A percentile compares a stretch with the other conserved stretches of the same genome.
Evolutionary conservation across 2,329 filamentous ascomycete species (phyloP).

Genomic region (Chaetothyriales sp.): DNA sequence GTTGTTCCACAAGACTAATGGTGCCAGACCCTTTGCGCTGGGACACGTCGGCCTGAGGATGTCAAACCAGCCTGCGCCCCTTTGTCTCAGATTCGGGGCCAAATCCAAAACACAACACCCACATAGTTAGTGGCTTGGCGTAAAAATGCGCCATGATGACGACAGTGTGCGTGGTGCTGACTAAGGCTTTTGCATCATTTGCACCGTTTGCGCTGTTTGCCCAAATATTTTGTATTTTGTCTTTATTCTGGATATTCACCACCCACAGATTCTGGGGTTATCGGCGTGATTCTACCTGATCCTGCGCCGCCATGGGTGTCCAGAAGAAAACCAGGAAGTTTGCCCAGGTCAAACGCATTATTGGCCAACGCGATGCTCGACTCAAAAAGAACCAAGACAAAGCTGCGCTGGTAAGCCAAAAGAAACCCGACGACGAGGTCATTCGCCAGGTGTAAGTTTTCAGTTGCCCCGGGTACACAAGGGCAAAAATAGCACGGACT

Average conservation of each 20-base stretch:
- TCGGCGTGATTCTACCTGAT: too few relatives aligned
- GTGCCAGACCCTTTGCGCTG: background rate
- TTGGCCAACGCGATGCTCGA: constrained; percentile 64
- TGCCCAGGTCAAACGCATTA: constrained; percentile 63
- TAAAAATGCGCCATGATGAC: background rate
- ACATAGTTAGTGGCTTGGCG: background rate
- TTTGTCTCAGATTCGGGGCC: background rate
- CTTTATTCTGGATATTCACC: too few relatives aligned
- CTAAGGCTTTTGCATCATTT: background rate
- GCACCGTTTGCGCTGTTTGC: background rate
- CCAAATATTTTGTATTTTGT: background rate
- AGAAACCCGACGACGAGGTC: constrained; percentile 46
- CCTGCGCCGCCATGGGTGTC: constrained; percentile 53
- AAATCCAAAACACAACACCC: background rate
- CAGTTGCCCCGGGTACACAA: background rate
- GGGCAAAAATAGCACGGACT: background rate
- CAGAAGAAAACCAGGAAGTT: constrained; percentile 89
- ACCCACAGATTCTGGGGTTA: background rate
- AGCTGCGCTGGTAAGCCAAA: constrained; percentile 38
- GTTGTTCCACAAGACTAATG: background rate
- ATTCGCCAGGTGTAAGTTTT: constrained; percentile 53
- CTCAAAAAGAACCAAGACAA: constrained; percentile 67
- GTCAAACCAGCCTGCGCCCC: background rate
- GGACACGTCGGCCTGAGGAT: background rate
- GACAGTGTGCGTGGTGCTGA: too few relatives aligned